Percentiles rank a stretch among this genome's conserved stretches.
These are phyloP conservation scores for Talaromyces thailandensis DNA, from an alignment of 495 filamentous ascomycete genomes.

Conservation along the genomic window DNA sequence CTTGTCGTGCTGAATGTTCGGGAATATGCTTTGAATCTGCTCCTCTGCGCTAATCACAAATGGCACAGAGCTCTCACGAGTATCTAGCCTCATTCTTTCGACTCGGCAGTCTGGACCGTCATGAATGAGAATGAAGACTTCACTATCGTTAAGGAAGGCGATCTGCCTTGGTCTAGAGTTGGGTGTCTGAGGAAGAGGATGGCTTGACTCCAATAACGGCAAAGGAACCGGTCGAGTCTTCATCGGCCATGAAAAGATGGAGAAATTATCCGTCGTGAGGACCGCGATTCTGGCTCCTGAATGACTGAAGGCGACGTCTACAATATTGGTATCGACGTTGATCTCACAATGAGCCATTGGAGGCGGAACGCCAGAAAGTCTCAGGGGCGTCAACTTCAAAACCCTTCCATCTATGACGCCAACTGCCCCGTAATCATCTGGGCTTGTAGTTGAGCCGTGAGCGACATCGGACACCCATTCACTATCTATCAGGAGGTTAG, in stretches of 20 bases:
- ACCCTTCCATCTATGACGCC: slow-evolving; percentile 79
- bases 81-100: slow-evolving; percentile 30
- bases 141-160: slow-evolving; percentile 33
- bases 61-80: slow-evolving; percentile 20
- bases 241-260: slow-evolving; percentile 55
- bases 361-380: slow-evolving; percentile 77
- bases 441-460: slow-evolving; percentile 56
- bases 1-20: slow-evolving; percentile 24
- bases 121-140: slow-evolving; percentile 33
- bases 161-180: slow-evolving; percentile 32
- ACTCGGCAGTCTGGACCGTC: slow-evolving; percentile 23
- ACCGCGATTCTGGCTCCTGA: slow-evolving; percentile 62
- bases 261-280: slow-evolving; percentile 52
- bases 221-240: slow-evolving; percentile 36
- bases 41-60: slow-evolving; percentile 26
- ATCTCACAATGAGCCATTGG: slow-evolving; percentile 85
- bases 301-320: slow-evolving; percentile 67
- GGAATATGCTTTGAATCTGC: slow-evolving; percentile 31
- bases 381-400: slow-evolving; percentile 79
- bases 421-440: slow-evolving; percentile 71
- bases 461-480: slow-evolving; percentile 64
- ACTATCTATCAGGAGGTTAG: slow-evolving; percentile 42
- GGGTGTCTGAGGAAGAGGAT: slow-evolving; percentile 29
- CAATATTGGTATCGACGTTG: slow-evolving; percentile 46
- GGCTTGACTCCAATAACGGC: slow-evolving; percentile 37